Conservation (phyloP, 2,329 filamentous ascomycete genomes). For the Capronia coronata region DNA sequence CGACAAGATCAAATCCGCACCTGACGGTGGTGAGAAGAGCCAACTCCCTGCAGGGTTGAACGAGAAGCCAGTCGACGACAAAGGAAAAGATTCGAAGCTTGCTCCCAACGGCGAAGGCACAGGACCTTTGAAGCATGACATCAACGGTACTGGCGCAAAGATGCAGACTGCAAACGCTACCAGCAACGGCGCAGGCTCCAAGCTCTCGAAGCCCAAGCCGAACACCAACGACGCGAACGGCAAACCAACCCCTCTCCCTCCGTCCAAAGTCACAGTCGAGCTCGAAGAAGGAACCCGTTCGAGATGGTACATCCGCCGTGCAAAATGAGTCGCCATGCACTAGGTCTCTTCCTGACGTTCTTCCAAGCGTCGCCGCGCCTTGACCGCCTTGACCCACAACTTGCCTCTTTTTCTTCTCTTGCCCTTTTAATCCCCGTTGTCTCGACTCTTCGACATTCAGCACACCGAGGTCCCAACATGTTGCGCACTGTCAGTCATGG, state of each 20-base stretch:
- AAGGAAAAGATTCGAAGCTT: neutral
- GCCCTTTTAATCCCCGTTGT: too few relatives aligned
- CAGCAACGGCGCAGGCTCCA: too few relatives aligned
- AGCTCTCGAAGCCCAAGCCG: too few relatives aligned
- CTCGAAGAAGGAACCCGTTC: conserved; percentile 19
- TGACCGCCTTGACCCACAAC: too few relatives aligned
- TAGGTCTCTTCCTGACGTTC: too few relatives aligned
- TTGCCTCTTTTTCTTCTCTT: too few relatives aligned
- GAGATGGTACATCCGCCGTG: conserved; percentile 20
- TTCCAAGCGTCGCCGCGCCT: too few relatives aligned
- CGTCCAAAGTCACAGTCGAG: conserved; percentile 17
- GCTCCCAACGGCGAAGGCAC: neutral
- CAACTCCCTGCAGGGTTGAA: neutral
- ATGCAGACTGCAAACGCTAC: too few relatives aligned
- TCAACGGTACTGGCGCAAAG: too few relatives aligned
- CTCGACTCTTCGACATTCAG: too few relatives aligned
- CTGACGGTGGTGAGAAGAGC: conserved; percentile 6
- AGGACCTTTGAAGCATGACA: neutral
- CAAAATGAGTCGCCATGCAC: conserved; percentile 11
- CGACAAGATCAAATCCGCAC: neutral
- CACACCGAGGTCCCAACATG: too few relatives aligned
- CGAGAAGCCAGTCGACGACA: neutral
- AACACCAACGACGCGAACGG: neutral
- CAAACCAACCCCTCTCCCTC: neutral
- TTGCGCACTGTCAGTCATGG: too few relatives aligned